Evolutionary conservation across 768 basidiomycete species (phyloP), one percentile per base, ranked within the genome.

Genomic region (Chalciporus chontae): DNA sequence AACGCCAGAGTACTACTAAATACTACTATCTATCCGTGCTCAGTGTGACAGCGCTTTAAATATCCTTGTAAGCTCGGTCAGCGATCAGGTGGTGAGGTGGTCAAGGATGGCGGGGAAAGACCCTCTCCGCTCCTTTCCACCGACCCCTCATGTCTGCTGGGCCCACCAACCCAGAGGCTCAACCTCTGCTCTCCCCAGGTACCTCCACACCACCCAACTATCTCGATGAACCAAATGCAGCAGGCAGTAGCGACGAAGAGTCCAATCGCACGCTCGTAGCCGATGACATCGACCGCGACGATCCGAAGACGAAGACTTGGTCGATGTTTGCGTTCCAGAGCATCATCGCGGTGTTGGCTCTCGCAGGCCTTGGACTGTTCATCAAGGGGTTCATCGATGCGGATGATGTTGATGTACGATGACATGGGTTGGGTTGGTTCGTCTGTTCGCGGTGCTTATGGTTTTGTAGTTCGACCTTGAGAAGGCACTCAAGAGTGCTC

Each of bases 401-500:
- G 8, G 84, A 77, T 19, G 83, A 89, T 62, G 75, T 79, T 10
- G 75, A 87, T 39, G 87, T 88, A 50, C 48, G 82, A 66, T 18
- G 1, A 49, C 37, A 45, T 32, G 11, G n/a, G n/a, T 43, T 11
- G 11, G 4, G 2, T 21, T 21, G 21, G 4, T 3, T 21, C 19
- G 77, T 73, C 24, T 76, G 80, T 58, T 71, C 74, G 21, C 15
- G 18, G 45, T 47, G 21, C 46, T 75, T 81, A 40, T 18, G 14
- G 24, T n/a, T 27, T 36, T 8, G 36, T 64, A 95, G 83, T 95
- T 97, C 55, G 93, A 98, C 66, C 71, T 89, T 10, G 70, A 72
- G 27, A 78, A 79, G 24, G 90, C 94, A 0, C 69, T 96, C 56
- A 88, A 80, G 72, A 80, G 76, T 40, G 95, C 94, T 4, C 75